Conservation (phyloP, 1,284 basidiomycete genomes). For the Calocybe gambosa region DNA sequence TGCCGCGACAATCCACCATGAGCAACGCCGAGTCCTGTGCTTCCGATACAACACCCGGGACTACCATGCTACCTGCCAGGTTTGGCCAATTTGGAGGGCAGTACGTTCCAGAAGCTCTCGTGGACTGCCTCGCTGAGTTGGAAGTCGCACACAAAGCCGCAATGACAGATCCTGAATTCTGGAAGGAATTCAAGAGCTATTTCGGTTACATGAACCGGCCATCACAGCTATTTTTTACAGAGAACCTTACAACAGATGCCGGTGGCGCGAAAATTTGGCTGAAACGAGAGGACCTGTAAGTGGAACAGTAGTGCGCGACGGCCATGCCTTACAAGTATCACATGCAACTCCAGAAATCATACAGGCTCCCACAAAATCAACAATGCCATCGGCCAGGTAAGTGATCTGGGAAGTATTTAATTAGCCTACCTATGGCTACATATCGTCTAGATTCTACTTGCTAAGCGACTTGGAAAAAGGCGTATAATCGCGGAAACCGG, state of each 20-base stretch:
- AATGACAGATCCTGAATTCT: constrained; percentile 85
- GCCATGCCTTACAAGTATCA: not conserved
- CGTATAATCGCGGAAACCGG: constrained; percentile 99
- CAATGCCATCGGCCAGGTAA: constrained; percentile 86
- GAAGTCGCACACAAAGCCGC: constrained; percentile 89
- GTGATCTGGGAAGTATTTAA: constrained; percentile 12
- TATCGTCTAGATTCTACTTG: constrained; percentile 88
- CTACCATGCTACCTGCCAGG: constrained; percentile 63
- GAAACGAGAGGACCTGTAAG: constrained; percentile 92
- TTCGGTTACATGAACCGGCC: constrained; percentile 90
- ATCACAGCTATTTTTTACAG: constrained; percentile 69
- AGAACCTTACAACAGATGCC: constrained; percentile 68
- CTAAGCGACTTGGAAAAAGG: constrained; percentile 88
- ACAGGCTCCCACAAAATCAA: constrained; percentile 98
- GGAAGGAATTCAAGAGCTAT: constrained; percentile 86
- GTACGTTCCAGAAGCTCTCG: constrained; percentile 92
- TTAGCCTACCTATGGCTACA: constrained; percentile 1
- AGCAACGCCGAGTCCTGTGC: constrained; percentile 26
- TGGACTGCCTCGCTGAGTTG: constrained; percentile 87
- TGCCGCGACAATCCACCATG: constrained; percentile 21
- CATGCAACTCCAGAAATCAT: constrained; percentile 61
- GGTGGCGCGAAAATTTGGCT: constrained; percentile 96
- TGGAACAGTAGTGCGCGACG: not conserved
- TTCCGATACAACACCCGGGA: constrained; percentile 27
- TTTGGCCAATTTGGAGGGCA: constrained; percentile 98